Evolutionary conservation across 139 green algal genomes (phyloP).

Genomic region (Ettlia oleoabundans): DNA sequence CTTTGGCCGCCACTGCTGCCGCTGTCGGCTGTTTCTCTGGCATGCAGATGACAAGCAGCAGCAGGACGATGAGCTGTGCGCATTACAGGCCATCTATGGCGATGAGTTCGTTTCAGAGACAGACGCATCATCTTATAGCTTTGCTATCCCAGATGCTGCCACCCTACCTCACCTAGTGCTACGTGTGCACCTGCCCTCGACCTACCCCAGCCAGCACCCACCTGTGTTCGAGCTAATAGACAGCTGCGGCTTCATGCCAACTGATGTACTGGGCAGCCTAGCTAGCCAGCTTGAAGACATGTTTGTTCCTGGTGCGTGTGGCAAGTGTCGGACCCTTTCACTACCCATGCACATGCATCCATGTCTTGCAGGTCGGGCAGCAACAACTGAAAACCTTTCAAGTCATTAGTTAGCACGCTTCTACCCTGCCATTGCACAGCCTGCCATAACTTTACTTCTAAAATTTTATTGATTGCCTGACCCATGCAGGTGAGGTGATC

Average conservation of each 20-base stretch:
- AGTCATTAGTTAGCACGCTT: too few species aligned
- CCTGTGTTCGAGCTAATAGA: constrained; percentile 59
- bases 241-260: constrained; percentile 40
- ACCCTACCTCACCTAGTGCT: constrained; percentile 26
- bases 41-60: constrained; percentile 23
- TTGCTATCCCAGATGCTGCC: background rate
- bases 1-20: too few species aligned
- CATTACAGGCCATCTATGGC: constrained; percentile 73
- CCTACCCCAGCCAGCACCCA: constrained; percentile 60
- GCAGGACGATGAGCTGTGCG: constrained; percentile 67
- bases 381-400: too few species aligned
- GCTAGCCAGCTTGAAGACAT: constrained; percentile 50
- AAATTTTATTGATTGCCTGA: too few species aligned
- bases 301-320: constrained; percentile 50
- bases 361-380: too few species aligned
- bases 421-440: too few species aligned
- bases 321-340: too few species aligned
- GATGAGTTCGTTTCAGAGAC: constrained; percentile 42
- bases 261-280: constrained; percentile 41
- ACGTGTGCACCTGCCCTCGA: constrained; percentile 48
- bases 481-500: constrained; percentile 26
- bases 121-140: constrained; percentile 13
- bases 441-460: too few species aligned
- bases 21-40: background rate
- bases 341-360: too few species aligned